A percentile compares a stretch with the other conserved stretches of the same genome.
Evolutionary conservation across 140 eudicot genomes (phyloP).

Genomic region (Erigeron philadelphicus): DNA sequence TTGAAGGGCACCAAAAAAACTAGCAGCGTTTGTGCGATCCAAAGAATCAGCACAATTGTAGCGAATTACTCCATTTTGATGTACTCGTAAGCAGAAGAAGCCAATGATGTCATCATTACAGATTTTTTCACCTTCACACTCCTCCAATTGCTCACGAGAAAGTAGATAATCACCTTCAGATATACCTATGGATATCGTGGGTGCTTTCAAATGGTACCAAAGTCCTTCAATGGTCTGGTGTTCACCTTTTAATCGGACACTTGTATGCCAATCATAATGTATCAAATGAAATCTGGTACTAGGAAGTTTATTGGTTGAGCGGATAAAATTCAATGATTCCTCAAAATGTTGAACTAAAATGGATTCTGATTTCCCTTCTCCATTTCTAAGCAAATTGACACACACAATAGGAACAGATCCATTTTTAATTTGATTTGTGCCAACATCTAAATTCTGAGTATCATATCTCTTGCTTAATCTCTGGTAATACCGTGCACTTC

Average conservation of each 20-base stretch:
- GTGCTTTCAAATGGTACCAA: slow-evolving; percentile 80
- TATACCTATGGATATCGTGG: slow-evolving; percentile 74
- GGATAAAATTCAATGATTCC: slow-evolving; percentile 57
- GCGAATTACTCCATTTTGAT: slow-evolving; percentile 88
- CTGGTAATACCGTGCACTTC: slow-evolving; percentile 77
- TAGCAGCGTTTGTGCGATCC: slow-evolving; percentile 96
- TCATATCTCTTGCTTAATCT: slow-evolving; percentile 77
- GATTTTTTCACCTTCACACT: slow-evolving; percentile 56
- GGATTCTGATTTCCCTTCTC: slow-evolving; percentile 83
- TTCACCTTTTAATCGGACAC: slow-evolving; percentile 71
- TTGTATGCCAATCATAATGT: slow-evolving; percentile 95
- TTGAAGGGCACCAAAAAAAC: slow-evolving; percentile 83
- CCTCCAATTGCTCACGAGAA: slow-evolving; percentile 49
- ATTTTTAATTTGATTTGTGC: slow-evolving; percentile 35
- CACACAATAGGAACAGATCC: slow-evolving; percentile 68
- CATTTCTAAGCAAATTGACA: slow-evolving; percentile 74
- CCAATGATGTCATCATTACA: slow-evolving; percentile 61
- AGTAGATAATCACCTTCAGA: slow-evolving; percentile 84
- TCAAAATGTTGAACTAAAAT: slow-evolving; percentile 77
- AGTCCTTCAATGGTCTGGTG: slow-evolving; percentile 94
- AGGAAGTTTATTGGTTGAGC: slow-evolving; percentile 75
- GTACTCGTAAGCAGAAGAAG: slow-evolving; percentile 67
- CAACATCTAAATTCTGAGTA: slow-evolving; percentile 29
- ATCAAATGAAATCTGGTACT: slow-evolving; percentile 54
- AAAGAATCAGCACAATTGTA: slow-evolving; percentile 93